Evolutionary conservation across 2,329 filamentous ascomycete species (phyloP).

Genomic region (Fusarium drepaniforme): DNA sequence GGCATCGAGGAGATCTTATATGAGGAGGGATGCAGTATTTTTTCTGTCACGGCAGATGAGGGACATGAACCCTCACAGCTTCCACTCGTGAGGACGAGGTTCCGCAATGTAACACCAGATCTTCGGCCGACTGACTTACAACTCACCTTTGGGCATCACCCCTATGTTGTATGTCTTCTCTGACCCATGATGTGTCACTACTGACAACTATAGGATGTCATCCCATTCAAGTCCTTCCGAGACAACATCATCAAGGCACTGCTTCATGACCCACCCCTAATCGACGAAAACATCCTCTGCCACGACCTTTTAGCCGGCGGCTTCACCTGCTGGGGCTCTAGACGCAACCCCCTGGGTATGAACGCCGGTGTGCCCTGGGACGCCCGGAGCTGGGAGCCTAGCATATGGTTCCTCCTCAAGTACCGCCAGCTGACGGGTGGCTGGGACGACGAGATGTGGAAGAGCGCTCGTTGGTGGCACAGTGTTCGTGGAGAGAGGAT

Average conservation of each 20-base stretch:
- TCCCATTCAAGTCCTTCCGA: constrained; percentile 50
- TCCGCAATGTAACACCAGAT: constrained; percentile 41
- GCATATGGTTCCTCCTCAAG: constrained; percentile 58
- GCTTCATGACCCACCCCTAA: constrained; percentile 37
- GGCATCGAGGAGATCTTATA: constrained; percentile 42
- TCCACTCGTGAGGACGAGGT: constrained; percentile 40
- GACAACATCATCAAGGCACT: constrained; percentile 45
- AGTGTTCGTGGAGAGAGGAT: constrained; percentile 41
- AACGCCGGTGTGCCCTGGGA: constrained; percentile 58
- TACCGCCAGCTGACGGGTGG: constrained; percentile 52
- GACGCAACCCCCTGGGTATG: constrained; percentile 45
- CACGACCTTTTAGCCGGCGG: constrained; percentile 51
- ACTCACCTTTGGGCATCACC: constrained; percentile 50
- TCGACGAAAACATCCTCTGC: constrained; percentile 53
- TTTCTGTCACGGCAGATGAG: constrained; percentile 42
- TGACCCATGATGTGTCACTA: not conserved
- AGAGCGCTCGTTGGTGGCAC: constrained; percentile 47
- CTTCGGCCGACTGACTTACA: constrained; percentile 49
- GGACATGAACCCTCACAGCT: constrained; percentile 42
- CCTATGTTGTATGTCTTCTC: constrained; percentile 45
- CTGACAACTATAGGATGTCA: constrained; percentile 46
- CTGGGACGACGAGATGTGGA: constrained; percentile 54
- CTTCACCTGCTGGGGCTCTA: constrained; percentile 53
- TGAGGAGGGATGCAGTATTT: constrained; percentile 48
- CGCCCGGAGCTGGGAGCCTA: constrained; percentile 58